Conservation (phyloP, 768 basidiomycete genomes). For the Kondoa subrosea region DNA sequence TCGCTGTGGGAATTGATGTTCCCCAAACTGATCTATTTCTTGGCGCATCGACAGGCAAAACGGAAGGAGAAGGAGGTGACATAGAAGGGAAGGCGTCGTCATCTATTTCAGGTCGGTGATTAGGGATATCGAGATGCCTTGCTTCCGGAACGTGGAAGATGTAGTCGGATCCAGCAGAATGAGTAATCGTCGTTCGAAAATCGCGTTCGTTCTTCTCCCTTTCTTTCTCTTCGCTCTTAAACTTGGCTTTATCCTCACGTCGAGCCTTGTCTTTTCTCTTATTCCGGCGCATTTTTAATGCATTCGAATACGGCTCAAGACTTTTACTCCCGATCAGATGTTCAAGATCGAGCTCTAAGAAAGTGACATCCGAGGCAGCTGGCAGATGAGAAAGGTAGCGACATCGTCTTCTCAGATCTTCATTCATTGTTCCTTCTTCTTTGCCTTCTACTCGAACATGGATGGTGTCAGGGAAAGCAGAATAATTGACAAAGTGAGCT, state of each 20-base stretch:
- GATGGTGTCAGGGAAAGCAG: slow-evolving; percentile 67
- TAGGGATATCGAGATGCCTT: neutral
- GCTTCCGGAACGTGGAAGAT: neutral
- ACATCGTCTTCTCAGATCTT: slow-evolving; percentile 82
- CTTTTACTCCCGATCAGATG: slow-evolving; percentile 58
- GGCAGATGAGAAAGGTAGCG: slow-evolving; percentile 89
- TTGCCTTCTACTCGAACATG: slow-evolving; percentile 54
- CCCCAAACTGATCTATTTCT: neutral
- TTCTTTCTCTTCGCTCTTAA: slow-evolving; percentile 52
- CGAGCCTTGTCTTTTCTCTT: slow-evolving; percentile 63
- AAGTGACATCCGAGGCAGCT: slow-evolving; percentile 78
- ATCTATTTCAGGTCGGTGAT: neutral
- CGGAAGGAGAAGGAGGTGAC: slow-evolving; percentile 6
- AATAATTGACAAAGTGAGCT: slow-evolving; percentile 62
- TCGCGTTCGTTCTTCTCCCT: slow-evolving; percentile 17
- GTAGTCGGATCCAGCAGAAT: neutral
- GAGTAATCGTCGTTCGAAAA: neutral
- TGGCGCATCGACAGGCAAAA: slow-evolving; percentile 1
- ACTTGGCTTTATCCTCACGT: slow-evolving; percentile 72
- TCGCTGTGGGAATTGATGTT: neutral
- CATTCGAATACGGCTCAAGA: slow-evolving; percentile 63
- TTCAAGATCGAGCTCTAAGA: slow-evolving; percentile 71
- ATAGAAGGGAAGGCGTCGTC: neutral
- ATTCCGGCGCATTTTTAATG: slow-evolving; percentile 55
- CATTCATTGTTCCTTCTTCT: slow-evolving; percentile 45